These are phyloP conservation scores for Penicillium sp. DNA, from an alignment of 2,329 filamentous ascomycete genomes.

Conservation along the genomic window DNA sequence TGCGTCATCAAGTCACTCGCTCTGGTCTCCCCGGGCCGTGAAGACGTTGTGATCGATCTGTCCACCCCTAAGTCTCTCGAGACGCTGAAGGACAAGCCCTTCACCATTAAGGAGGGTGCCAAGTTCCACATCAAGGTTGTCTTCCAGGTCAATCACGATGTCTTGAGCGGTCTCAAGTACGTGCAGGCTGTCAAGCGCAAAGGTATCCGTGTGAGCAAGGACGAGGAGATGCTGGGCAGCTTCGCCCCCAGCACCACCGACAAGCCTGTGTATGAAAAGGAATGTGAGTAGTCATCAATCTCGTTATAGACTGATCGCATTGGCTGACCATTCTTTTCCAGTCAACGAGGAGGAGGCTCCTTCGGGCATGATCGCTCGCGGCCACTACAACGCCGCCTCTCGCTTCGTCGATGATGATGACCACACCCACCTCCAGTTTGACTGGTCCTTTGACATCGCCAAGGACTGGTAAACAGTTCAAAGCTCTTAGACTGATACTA, in stretches of 20 bases:
- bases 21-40: constrained; percentile 78
- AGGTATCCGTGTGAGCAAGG: constrained; percentile 83
- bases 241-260: constrained; percentile 91
- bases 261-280: constrained; percentile 82
- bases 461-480: constrained; percentile 72
- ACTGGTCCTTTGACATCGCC: constrained; percentile 94
- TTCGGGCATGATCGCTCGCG: constrained; percentile 82
- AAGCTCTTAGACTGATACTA: constrained; percentile 9
- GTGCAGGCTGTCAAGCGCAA: constrained; percentile 90
- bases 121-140: constrained; percentile 91
- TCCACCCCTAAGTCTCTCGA: constrained; percentile 69
- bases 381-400: constrained; percentile 84
- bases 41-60: constrained; percentile 86
- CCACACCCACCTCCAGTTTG: constrained; percentile 83
- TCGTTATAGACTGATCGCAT: neutral
- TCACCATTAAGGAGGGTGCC: constrained; percentile 94
- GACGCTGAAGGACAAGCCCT: constrained; percentile 83
- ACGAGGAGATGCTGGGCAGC: constrained; percentile 97
- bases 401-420: constrained; percentile 96
- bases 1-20: constrained; percentile 92
- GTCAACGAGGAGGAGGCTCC: constrained; percentile 91
- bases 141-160: constrained; percentile 96
- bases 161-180: constrained; percentile 92
- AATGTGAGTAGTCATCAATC: constrained; percentile 62
- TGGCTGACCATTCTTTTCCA: constrained; percentile 35